Percentiles rank a stretch among this genome's conserved stretches.
These are phyloP conservation scores for Wallacemonas sp. DNA, from an alignment of 208 protist genomes.

Conservation along the genomic window DNA sequence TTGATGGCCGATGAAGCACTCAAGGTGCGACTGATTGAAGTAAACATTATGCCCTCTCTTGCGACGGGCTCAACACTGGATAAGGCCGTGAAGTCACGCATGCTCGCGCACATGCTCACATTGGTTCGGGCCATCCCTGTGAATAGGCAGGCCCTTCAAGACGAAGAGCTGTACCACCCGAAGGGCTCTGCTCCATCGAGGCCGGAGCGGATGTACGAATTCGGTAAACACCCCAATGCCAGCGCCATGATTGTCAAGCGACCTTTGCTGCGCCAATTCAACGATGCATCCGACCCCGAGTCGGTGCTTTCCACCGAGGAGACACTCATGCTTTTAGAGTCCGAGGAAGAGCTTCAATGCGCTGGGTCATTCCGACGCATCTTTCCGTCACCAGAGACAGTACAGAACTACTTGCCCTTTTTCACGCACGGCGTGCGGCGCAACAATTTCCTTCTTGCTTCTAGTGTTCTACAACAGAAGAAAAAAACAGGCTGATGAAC, in stretches of 20 bases:
- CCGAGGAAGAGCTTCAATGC: constrained; percentile 82
- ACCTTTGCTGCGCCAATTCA: constrained; percentile 57
- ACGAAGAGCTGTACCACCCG: constrained; percentile 24
- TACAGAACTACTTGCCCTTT: constrained; percentile 66
- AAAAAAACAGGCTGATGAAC: neutral
- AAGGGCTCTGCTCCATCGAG: constrained; percentile 26
- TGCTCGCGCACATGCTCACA: constrained; percentile 87
- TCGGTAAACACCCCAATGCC: constrained; percentile 62
- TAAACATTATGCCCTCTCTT: constrained; percentile 93
- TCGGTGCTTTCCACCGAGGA: constrained; percentile 67
- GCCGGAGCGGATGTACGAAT: constrained; percentile 59
- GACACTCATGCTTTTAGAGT: constrained; percentile 68
- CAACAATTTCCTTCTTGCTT: constrained; percentile 85
- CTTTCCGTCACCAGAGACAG: constrained; percentile 64
- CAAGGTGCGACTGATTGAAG: constrained; percentile 86
- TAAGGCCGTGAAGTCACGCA: constrained; percentile 87
- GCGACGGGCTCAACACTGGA: constrained; percentile 83
- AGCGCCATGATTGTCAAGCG: constrained; percentile 37
- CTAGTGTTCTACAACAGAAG: constrained; percentile 28
- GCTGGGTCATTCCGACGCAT: constrained; percentile 78
- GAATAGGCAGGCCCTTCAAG: constrained; percentile 42
- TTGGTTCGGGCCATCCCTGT: constrained; percentile 79
- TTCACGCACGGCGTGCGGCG: constrained; percentile 80
- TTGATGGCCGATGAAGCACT: constrained; percentile 79
- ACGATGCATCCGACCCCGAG: constrained; percentile 57